Percentiles rank a stretch among this genome's conserved stretches.
These are phyloP conservation scores for Picea glauca DNA, from an alignment of 75 land plant genomes.

Conservation along the genomic window DNA sequence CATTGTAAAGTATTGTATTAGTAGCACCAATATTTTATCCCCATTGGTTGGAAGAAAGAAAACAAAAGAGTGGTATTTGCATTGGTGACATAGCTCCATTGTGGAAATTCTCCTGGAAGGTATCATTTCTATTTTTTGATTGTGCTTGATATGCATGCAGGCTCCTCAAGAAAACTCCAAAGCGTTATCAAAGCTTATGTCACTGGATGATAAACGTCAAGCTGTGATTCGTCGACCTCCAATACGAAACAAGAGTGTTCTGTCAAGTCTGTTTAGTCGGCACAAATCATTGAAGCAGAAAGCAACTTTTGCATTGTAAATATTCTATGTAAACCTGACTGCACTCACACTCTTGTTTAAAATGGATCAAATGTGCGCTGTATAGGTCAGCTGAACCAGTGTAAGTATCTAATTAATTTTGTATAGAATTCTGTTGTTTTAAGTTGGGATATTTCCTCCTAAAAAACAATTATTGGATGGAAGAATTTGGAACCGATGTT, in stretches of 20 bases:
- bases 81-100: neutral
- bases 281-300: slow-evolving; percentile 39
- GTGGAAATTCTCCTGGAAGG: neutral
- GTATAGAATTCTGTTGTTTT: neutral
- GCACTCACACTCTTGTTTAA: neutral
- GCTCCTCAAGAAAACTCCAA: slow-evolving; percentile 25
- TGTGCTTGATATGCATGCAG: slow-evolving; percentile 23
- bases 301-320: neutral
- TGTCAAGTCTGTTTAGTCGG: slow-evolving; percentile 49
- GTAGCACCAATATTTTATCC: neutral
- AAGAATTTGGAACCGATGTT: neutral
- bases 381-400: neutral
- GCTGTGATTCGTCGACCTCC: slow-evolving; percentile 23
- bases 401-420: neutral
- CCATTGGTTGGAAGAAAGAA: neutral
- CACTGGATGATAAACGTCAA: slow-evolving; percentile 24
- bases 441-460: neutral
- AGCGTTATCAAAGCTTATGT: slow-evolving; percentile 24
- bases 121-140: neutral
- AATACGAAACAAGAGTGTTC: slow-evolving; percentile 41
- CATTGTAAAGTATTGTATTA: neutral
- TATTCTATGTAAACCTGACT: neutral
- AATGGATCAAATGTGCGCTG: neutral
- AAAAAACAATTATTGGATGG: neutral
- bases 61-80: neutral